phyloP scores from a whole-genome alignment of 2,329 filamentous ascomycete species.

The Fusarium mangiferae region DNA sequence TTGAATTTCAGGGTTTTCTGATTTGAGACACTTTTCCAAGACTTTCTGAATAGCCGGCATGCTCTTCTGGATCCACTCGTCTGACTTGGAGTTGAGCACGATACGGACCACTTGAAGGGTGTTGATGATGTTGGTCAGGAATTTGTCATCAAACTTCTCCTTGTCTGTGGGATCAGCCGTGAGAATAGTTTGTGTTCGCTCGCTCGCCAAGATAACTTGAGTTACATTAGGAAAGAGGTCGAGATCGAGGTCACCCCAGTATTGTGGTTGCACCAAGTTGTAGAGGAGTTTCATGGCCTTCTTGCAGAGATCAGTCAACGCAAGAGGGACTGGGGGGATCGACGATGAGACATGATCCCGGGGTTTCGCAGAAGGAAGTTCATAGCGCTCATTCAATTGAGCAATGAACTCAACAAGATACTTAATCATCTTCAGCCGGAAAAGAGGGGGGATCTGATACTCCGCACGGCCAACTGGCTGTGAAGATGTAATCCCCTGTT shows the following conservation, averaged over 20 bases:
- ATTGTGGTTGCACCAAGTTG: slow-evolving; percentile 84
- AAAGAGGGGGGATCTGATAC: slow-evolving; percentile 73
- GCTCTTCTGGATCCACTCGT: slow-evolving; percentile 89
- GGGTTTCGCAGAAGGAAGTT: slow-evolving; percentile 75
- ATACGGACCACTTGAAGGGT: slow-evolving; percentile 92
- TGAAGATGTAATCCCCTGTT: slow-evolving; percentile 63
- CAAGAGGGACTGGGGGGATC: slow-evolving; percentile 59
- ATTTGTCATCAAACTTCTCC: slow-evolving; percentile 84
- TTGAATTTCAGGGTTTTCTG: slow-evolving; percentile 90
- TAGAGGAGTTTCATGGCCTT: slow-evolving; percentile 85
- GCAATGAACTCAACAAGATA: slow-evolving; percentile 97
- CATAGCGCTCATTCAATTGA: slow-evolving; percentile 85
- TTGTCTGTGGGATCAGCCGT: slow-evolving; percentile 69
- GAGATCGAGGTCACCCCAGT: slow-evolving; percentile 92
- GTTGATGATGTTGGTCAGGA: slow-evolving; percentile 89
- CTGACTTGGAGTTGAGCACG: slow-evolving; percentile 84
- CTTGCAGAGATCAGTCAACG: slow-evolving; percentile 81
- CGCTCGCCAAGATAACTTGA: slow-evolving; percentile 83
- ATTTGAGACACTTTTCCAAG: slow-evolving; percentile 87
- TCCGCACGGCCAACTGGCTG: slow-evolving; percentile 67
- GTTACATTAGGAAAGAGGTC: slow-evolving; percentile 92
- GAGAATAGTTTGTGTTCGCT: slow-evolving; percentile 74
- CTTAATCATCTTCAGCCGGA: slow-evolving; percentile 86
- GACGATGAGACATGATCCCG: slow-evolving; percentile 61
- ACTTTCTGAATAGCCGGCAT: slow-evolving; percentile 84